Base-by-base conservation (phyloP, 768 basidiomycete genomes). In the Suillus placidus region DNA sequence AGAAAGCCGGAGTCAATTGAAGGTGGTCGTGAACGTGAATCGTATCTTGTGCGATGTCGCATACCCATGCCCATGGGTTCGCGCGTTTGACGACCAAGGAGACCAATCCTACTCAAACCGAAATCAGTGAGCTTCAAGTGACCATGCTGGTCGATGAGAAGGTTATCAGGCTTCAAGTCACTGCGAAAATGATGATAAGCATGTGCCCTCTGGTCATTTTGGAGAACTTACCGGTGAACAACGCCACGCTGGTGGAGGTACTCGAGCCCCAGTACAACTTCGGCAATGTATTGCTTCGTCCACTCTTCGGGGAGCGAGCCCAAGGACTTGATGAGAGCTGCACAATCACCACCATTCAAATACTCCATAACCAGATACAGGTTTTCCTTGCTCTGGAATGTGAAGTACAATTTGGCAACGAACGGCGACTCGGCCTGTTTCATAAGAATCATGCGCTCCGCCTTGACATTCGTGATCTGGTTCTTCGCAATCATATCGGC, bases 401-500 rank as follows among this genome's bases (percentile, higher is more conserved):
- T 99, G 80, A 96, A 99, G 81, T 92, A 99, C 40, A 99, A 83
- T 78, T 97, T 97, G 58, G 95, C 95, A 60, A 99, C 97, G 73
- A 99, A 97, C 18, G 97, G 97, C 10, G 95, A 97, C 77, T 97
- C 95, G 2, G 97, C 93, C 78, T 99, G 97, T 76, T 95, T 95
- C 97, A 99, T 99, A 70, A 99, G 85, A 72, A 99, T 99, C 90
- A 97, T 99, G 64, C 97, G 87, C 81, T 99, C 97, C 2, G 97
- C 97, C 80, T 99, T 99, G 77, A 99, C 97, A 75, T 99, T 99
- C 58, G 97, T 99, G 76, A 99, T 97, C 78, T 99, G 97, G 81
- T 99, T 99, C 86, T 99, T 99, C 47, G 97, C 94, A 76, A 99
- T 99, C 97, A 99, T 99, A 79, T 99, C 97, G n/a, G 95, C 94